Conservation (phyloP, 768 basidiomycete genomes). For the Coprinellus micaceus region DNA sequence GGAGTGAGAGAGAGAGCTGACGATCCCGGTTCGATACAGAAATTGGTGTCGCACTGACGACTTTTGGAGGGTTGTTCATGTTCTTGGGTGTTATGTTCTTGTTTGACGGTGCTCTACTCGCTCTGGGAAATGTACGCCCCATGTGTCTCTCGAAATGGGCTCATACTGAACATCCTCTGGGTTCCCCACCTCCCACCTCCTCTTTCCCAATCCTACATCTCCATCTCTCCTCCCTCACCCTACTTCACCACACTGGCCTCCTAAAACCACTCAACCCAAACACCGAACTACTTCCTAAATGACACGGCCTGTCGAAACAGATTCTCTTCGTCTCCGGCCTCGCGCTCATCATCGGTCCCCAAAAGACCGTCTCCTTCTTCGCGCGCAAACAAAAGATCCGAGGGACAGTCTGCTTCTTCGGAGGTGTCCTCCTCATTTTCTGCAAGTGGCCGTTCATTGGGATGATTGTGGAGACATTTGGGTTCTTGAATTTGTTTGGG, state of each 20-base stretch:
- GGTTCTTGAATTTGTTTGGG: slow-evolving; percentile 98
- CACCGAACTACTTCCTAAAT: no score
- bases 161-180: no score
- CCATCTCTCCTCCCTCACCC: not conserved
- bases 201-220: not conserved
- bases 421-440: slow-evolving; percentile 90
- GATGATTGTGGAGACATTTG: slow-evolving; percentile 90
- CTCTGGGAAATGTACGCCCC: slow-evolving; percentile 83
- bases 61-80: slow-evolving; percentile 95
- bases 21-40: slow-evolving; percentile 42
- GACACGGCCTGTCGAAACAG: slow-evolving; percentile 38
- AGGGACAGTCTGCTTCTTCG: slow-evolving; percentile 84
- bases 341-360: slow-evolving; percentile 94
- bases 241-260: not conserved
- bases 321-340: slow-evolving; percentile 92
- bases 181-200: no score
- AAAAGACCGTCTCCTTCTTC: slow-evolving; percentile 98
- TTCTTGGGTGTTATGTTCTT: slow-evolving; percentile 92
- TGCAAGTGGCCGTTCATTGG: slow-evolving; percentile 94
- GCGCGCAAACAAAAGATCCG: slow-evolving; percentile 92
- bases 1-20: not conserved
- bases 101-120: slow-evolving; percentile 93
- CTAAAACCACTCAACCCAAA: not conserved
- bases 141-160: no score
- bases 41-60: slow-evolving; percentile 95